These are phyloP conservation scores for Trichoderma brevicompactum DNA, from an alignment of 2,329 filamentous ascomycete species.

Conservation along the genomic window DNA sequence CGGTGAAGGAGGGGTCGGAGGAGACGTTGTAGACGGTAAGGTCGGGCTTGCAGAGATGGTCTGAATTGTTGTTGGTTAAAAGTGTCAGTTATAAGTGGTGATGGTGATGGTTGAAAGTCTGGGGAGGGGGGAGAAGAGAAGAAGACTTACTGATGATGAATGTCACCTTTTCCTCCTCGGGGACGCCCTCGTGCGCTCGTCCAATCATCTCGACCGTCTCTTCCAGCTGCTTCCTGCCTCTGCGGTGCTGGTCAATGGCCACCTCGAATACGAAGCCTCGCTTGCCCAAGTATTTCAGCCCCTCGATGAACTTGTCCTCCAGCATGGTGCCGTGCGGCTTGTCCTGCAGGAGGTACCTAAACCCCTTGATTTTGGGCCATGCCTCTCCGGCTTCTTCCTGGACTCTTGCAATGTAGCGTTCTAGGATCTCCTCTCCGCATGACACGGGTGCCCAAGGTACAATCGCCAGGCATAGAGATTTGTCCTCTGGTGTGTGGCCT, in stretches of 20 bases:
- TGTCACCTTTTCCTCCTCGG: slow-evolving; percentile 62
- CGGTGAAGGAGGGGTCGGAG: slow-evolving; percentile 62
- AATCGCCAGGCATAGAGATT: slow-evolving; percentile 66
- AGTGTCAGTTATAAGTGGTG: background rate
- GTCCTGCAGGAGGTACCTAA: slow-evolving; percentile 82
- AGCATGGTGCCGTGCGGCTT: slow-evolving; percentile 70
- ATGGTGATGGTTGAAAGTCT: background rate
- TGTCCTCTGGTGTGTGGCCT: slow-evolving; percentile 54
- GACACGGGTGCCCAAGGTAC: slow-evolving; percentile 87
- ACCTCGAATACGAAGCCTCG: slow-evolving; percentile 76
- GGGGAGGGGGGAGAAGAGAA: too few relatives aligned
- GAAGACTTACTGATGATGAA: slow-evolving; percentile 69
- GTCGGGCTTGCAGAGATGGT: slow-evolving; percentile 90
- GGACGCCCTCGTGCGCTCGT: slow-evolving; percentile 64
- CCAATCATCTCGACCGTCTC: slow-evolving; percentile 73
- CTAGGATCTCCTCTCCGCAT: slow-evolving; percentile 62
- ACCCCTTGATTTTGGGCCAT: slow-evolving; percentile 74
- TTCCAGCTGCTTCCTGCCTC: slow-evolving; percentile 73
- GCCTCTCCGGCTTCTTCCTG: slow-evolving; percentile 64
- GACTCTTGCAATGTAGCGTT: slow-evolving; percentile 66
- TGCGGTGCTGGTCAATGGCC: slow-evolving; percentile 78
- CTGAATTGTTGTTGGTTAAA: slow-evolving; percentile 48
- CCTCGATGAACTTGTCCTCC: slow-evolving; percentile 64
- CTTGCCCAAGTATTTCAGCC: slow-evolving; percentile 66
- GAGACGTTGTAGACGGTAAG: slow-evolving; percentile 64